Evolutionary conservation across 345 rosid species (phyloP).

Genomic region (Gossypium anomalum): DNA sequence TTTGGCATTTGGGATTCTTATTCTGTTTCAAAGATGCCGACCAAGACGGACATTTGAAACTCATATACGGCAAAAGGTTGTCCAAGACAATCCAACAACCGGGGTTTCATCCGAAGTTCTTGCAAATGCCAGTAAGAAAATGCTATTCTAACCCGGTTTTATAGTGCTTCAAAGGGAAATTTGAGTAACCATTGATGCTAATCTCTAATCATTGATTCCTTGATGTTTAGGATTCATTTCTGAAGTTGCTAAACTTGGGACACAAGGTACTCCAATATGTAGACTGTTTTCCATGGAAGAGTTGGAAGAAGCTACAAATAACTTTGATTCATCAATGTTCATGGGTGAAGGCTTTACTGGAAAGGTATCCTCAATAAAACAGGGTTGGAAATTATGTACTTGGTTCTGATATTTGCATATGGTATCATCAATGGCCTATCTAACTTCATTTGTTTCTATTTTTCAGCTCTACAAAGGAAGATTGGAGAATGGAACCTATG

Average conservation of each 20-base stretch:
- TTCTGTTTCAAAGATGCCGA: slow-evolving; percentile 40
- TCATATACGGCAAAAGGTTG: slow-evolving; percentile 51
- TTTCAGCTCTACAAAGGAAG: slow-evolving; percentile 85
- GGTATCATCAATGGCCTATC: slow-evolving; percentile 6
- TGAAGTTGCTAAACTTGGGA: slow-evolving; percentile 61
- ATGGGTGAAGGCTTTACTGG: slow-evolving; percentile 76
- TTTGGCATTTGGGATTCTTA: slow-evolving; percentile 38
- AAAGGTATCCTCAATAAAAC: slow-evolving; percentile 47
- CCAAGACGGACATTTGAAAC: slow-evolving; percentile 40
- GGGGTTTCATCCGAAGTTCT: slow-evolving; percentile 74
- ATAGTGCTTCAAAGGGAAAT: neutral
- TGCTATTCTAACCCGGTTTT: slow-evolving; percentile 1
- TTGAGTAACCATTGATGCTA: neutral
- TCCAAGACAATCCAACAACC: slow-evolving; percentile 42
- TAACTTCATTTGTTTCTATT: slow-evolving; percentile 14
- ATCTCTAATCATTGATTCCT: neutral
- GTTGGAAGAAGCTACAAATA: slow-evolving; percentile 74
- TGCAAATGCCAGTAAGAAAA: slow-evolving; percentile 82
- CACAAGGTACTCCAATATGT: slow-evolving; percentile 51
- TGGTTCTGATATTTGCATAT: neutral
- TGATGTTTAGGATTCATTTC: slow-evolving; percentile 73
- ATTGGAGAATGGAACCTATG: slow-evolving; percentile 66
- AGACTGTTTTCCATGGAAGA: slow-evolving; percentile 67
- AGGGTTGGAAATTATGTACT: neutral
- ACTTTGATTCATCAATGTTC: slow-evolving; percentile 58